Conservation (phyloP, 495 filamentous ascomycete species). For the Mycothermus thermophilus region DNA sequence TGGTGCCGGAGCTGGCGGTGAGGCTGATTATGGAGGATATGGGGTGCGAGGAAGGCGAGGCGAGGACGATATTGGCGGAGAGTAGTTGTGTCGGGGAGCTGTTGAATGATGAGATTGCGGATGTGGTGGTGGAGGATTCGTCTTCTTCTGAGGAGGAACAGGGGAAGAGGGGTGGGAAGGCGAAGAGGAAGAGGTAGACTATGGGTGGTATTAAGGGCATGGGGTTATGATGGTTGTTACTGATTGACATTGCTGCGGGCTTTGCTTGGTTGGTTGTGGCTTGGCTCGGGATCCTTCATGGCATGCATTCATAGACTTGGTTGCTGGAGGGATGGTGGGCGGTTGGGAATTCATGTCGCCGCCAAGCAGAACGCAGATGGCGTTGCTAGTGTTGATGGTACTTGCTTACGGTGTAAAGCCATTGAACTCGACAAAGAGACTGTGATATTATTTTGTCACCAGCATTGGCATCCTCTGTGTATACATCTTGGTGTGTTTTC, state of each 20-base stretch:
- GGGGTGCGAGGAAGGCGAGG: conserved; percentile 47
- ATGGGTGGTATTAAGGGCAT: neutral
- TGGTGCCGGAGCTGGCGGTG: conserved; percentile 74
- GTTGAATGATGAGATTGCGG: conserved; percentile 53
- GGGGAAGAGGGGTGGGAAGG: neutral
- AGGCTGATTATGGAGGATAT: conserved; percentile 78
- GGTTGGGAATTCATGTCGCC: too few relatives aligned
- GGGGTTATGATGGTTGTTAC: neutral
- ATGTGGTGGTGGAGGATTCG: conserved; percentile 38
- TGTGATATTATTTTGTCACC: too few relatives aligned
- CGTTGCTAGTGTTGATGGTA: too few relatives aligned
- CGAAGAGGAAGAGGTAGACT: neutral
- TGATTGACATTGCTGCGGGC: neutral
- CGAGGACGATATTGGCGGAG: conserved; percentile 54
- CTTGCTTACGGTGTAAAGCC: too few relatives aligned
- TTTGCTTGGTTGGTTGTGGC: too few relatives aligned
- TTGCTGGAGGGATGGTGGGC: too few relatives aligned
- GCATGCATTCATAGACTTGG: too few relatives aligned
- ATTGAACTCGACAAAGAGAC: too few relatives aligned
- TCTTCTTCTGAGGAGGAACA: conserved; percentile 25
- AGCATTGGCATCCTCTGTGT: too few relatives aligned
- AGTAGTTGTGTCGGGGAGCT: conserved; percentile 67
- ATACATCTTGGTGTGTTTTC: too few relatives aligned
- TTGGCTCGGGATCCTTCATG: too few relatives aligned
- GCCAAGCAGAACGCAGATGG: too few relatives aligned